Evolutionary conservation across 176 grass and related monocot genomes (phyloP).

Genomic region (Pharus latifolius): DNA sequence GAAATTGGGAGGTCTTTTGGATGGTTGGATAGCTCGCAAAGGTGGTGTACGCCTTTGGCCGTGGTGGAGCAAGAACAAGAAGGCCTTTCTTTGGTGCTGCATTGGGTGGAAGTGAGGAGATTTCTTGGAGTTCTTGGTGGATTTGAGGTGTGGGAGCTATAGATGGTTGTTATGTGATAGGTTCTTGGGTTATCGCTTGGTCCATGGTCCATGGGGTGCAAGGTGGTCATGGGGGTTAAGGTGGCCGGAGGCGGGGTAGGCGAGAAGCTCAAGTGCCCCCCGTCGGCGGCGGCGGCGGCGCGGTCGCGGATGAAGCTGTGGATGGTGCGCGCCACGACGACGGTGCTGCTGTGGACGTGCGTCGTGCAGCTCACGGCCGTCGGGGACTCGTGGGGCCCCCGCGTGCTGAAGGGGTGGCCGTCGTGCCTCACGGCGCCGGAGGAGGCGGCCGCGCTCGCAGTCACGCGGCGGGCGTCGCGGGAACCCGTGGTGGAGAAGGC

Average conservation of each 20-base stretch:
- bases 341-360: constrained; percentile 67
- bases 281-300: constrained; percentile 14
- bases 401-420: constrained; percentile 68
- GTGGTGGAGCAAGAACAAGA: not conserved
- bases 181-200: not conserved
- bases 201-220: constrained; percentile 45
- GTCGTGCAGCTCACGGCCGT: constrained; percentile 67
- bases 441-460: not conserved
- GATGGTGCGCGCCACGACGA: constrained; percentile 49
- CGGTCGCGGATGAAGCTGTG: constrained; percentile 69
- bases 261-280: constrained; percentile 36
- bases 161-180: not conserved
- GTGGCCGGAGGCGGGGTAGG: not conserved
- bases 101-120: not conserved
- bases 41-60: not conserved
- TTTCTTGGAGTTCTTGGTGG: not conserved
- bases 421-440: constrained; percentile 52
- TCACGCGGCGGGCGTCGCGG: not conserved
- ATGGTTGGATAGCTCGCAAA: not conserved
- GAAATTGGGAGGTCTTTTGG: not conserved
- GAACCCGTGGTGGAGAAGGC: constrained; percentile 32
- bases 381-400: constrained; percentile 59
- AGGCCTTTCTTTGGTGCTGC: not conserved
- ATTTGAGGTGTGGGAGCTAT: not conserved
- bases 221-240: constrained; percentile 29